phyloP scores from a whole-genome alignment of 768 basidiomycete species.

The Podaxis rugospora region DNA sequence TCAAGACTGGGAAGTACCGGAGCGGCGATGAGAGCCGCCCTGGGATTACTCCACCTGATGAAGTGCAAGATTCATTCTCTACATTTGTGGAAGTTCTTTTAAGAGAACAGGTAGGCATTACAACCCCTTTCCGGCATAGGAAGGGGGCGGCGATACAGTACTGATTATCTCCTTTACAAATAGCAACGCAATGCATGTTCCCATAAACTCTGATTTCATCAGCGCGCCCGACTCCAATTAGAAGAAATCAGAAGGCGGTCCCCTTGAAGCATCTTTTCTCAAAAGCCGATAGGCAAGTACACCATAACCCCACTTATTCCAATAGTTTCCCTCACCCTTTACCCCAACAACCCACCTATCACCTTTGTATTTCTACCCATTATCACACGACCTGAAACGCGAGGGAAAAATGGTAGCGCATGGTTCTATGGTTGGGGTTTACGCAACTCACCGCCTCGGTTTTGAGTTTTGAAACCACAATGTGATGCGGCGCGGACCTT shows the following conservation, averaged over 20 bases:
- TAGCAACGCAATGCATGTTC: neutral
- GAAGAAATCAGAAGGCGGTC: neutral
- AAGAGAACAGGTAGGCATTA: neutral
- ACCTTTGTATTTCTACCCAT: neutral
- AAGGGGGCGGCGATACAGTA: too few relatives aligned
- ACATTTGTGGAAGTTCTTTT: constrained; percentile 47
- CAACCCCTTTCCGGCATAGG: too few relatives aligned
- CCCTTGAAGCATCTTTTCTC: neutral
- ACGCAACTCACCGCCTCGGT: neutral
- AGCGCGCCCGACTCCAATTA: neutral
- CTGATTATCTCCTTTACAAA: neutral
- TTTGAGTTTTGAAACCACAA: neutral
- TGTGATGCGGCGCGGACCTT: neutral
- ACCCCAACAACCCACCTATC: neutral
- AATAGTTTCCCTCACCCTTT: neutral
- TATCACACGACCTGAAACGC: constrained; percentile 3
- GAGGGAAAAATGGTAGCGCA: neutral
- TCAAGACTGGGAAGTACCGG: constrained; percentile 69
- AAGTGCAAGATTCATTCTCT: constrained; percentile 49
- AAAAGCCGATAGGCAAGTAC: neutral
- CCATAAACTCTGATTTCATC: neutral
- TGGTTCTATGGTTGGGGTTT: neutral
- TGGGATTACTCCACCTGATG: constrained; percentile 42
- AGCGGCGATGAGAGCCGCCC: constrained; percentile 46
- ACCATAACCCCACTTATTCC: neutral